phyloP scores from a whole-genome alignment of 2,329 filamentous ascomycete species.

The Curvularia hawaiiensis region DNA sequence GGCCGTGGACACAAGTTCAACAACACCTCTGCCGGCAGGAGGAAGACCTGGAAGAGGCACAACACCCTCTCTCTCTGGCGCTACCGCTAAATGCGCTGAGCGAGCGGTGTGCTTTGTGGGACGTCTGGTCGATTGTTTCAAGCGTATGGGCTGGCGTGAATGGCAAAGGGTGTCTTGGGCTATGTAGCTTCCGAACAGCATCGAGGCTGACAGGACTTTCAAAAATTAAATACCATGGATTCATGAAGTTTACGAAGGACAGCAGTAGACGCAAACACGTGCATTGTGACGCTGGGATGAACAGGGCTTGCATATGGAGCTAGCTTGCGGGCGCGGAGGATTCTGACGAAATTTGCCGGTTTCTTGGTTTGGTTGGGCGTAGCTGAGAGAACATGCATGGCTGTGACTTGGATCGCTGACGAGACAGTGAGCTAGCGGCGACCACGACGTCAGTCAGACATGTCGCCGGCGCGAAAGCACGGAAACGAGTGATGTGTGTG shows the following conservation, averaged over 20 bases:
- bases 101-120: conserved; percentile 35
- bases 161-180: conserved; percentile 43
- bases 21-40: conserved; percentile 95
- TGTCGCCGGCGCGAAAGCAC: neutral
- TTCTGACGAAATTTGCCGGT: neutral
- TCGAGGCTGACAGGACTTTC: conserved; percentile 30
- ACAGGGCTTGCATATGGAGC: neutral
- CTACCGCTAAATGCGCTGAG: conserved; percentile 73
- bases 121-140: conserved; percentile 39
- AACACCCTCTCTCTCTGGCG: conserved; percentile 99
- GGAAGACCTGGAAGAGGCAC: conserved; percentile 99
- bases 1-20: conserved; percentile 99
- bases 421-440: conserved; percentile 16
- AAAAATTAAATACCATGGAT: conserved; percentile 43
- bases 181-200: conserved; percentile 37
- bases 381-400: neutral
- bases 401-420: conserved; percentile 17
- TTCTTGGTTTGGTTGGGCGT: conserved; percentile 10
- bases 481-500: neutral
- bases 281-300: neutral
- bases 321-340: neutral
- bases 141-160: conserved; percentile 42
- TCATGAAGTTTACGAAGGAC: conserved; percentile 34
- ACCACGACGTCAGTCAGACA: conserved; percentile 22
- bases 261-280: neutral